Evolutionary conservation across 1,139 yeast species (phyloP).

Genomic region (Hemisphaericaspora xylofermentans): DNA sequence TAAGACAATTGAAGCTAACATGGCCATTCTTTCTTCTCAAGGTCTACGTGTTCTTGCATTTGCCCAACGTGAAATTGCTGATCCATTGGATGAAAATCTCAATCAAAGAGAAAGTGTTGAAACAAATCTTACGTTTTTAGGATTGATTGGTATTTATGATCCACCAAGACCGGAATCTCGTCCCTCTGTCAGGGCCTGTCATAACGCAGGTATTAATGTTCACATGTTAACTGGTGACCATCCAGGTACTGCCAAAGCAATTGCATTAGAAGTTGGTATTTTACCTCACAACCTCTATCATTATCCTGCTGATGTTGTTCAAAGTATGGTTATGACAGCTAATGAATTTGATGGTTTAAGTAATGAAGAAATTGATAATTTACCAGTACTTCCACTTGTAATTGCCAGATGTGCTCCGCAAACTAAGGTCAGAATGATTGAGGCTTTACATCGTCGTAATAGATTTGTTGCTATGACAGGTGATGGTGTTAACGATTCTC

Average conservation of each 20-base stretch:
- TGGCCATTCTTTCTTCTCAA: constrained; percentile 61
- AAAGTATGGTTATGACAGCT: constrained; percentile 76
- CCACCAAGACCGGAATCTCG: constrained; percentile 79
- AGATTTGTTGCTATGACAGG: constrained; percentile 85
- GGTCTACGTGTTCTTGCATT: constrained; percentile 78
- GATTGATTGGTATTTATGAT: constrained; percentile 78
- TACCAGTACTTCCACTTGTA: constrained; percentile 74
- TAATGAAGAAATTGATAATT: constrained; percentile 61
- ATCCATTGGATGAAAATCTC: constrained; percentile 21
- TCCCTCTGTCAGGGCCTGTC: constrained; percentile 65
- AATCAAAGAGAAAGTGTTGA: constrained; percentile 55
- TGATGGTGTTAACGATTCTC: constrained; percentile 85
- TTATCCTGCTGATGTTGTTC: constrained; percentile 59
- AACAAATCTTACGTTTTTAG: constrained; percentile 55
- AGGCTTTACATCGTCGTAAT: constrained; percentile 71
- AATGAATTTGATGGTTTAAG: constrained; percentile 63
- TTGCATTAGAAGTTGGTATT: constrained; percentile 84
- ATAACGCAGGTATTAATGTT: constrained; percentile 75
- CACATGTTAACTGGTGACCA: constrained; percentile 88
- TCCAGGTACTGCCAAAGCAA: constrained; percentile 78
- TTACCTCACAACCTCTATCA: constrained; percentile 68
- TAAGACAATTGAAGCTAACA: constrained; percentile 49
- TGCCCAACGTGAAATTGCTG: constrained; percentile 42
- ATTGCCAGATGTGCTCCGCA: constrained; percentile 87
- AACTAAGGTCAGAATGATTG: constrained; percentile 81